Conservation (phyloP, 2,329 filamentous ascomycete species). For the Colletotrichum sp. region DNA sequence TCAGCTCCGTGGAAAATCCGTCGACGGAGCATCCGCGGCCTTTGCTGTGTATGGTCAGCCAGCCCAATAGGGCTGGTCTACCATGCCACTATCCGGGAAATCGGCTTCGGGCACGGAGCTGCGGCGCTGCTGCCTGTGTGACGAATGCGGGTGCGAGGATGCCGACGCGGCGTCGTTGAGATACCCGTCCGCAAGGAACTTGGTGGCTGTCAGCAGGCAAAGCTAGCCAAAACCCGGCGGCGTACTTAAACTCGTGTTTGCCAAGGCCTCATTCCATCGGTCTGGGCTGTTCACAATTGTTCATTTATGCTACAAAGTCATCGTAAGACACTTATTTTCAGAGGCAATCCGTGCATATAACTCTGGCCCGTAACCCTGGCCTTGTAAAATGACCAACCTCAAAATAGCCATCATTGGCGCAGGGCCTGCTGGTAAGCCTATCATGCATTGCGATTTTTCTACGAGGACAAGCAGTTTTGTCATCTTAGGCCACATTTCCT, state of each 20-base stretch:
- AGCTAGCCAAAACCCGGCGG: background rate
- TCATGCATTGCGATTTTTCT: background rate
- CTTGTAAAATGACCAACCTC: background rate
- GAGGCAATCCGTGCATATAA: background rate
- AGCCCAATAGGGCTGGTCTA: background rate
- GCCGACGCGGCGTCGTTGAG: background rate
- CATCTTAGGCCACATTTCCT: too few relatives aligned
- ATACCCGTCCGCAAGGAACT: background rate
- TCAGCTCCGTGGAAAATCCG: background rate
- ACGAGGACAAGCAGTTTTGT: background rate
- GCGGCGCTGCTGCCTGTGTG: background rate
- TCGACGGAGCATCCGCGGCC: background rate
- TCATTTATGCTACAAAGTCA: background rate
- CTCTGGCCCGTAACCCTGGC: background rate
- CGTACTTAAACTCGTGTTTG: background rate
- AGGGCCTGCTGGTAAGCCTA: constrained; percentile 40
- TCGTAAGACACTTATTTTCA: background rate
- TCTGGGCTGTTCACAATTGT: background rate
- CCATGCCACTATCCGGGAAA: background rate
- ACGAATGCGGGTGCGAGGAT: background rate
- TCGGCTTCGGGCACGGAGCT: background rate
- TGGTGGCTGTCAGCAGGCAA: background rate
- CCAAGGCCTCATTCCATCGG: background rate
- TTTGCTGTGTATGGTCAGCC: background rate
- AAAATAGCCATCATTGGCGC: constrained; percentile 53